Evolutionary conservation across 2,329 filamentous ascomycete species (phyloP).

Genomic region (Hymenoscyphus repandus): DNA sequence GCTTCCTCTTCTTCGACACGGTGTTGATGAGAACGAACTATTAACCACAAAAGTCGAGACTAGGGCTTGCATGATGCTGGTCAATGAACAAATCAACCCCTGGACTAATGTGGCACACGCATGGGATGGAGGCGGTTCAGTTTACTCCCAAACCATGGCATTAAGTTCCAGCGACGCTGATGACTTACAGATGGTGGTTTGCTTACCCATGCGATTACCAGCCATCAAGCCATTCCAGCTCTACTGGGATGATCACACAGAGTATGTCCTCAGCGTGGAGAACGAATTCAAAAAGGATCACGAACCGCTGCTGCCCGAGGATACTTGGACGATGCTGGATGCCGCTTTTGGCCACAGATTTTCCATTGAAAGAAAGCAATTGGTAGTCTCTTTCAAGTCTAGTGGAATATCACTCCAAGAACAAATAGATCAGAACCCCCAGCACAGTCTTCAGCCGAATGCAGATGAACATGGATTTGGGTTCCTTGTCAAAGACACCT

Average conservation of each 20-base stretch:
- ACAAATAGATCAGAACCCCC: background rate
- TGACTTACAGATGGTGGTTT: constrained; percentile 12
- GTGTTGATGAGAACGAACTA: constrained; percentile 35
- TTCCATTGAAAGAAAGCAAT: constrained; percentile 13
- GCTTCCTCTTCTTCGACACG: constrained; percentile 49
- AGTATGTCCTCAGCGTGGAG: constrained; percentile 33
- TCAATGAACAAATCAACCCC: constrained; percentile 32
- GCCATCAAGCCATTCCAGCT: constrained; percentile 18
- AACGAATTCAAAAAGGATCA: constrained; percentile 43
- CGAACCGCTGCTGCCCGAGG: constrained; percentile 6
- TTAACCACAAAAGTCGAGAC: constrained; percentile 51
- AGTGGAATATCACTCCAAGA: background rate
- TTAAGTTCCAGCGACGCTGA: constrained; percentile 37
- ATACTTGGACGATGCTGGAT: constrained; percentile 21
- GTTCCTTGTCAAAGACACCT: constrained; percentile 18
- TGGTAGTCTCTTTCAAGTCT: constrained; percentile 18
- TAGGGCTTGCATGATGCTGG: constrained; percentile 32
- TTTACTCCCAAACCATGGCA: constrained; percentile 67
- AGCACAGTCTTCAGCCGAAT: background rate
- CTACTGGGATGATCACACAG: constrained; percentile 27
- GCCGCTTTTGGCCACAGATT: constrained; percentile 22
- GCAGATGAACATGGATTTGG: constrained; percentile 1
- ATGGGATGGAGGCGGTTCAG: constrained; percentile 51
- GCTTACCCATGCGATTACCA: constrained; percentile 20
- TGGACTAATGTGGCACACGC: constrained; percentile 33